phyloP scores from a whole-genome alignment of 306 rosid genomes.

The Cicer cuneatum region DNA sequence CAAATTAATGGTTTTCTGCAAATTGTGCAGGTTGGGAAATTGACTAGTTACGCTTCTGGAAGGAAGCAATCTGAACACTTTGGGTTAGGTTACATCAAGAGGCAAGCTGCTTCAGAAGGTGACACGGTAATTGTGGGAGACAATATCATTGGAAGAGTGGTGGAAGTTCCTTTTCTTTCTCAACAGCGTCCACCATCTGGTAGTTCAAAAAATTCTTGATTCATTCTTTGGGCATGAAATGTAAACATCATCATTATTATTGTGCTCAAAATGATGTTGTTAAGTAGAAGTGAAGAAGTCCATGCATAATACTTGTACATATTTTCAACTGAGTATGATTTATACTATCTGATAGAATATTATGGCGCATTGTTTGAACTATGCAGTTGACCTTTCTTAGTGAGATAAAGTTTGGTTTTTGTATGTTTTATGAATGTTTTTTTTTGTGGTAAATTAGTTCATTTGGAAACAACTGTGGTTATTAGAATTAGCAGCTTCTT shows the following conservation, averaged over 20 bases:
- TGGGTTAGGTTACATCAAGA: slow-evolving; percentile 90
- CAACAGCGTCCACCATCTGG: slow-evolving; percentile 61
- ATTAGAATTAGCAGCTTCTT: too few species aligned
- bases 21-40: slow-evolving; percentile 77
- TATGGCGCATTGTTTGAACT: too few species aligned
- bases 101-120: slow-evolving; percentile 71
- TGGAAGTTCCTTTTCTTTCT: slow-evolving; percentile 80
- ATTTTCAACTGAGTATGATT: neutral
- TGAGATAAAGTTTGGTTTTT: too few species aligned
- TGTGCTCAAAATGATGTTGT: slow-evolving; percentile 19
- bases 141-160: slow-evolving; percentile 63
- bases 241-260: neutral
- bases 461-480: neutral
- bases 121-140: slow-evolving; percentile 70
- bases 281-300: neutral
- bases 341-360: too few species aligned
- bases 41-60: slow-evolving; percentile 84
- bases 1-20: slow-evolving; percentile 27
- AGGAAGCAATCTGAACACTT: slow-evolving; percentile 66
- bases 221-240: slow-evolving; percentile 22
- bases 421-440: too few species aligned
- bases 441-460: neutral
- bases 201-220: slow-evolving; percentile 51
- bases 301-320: slow-evolving; percentile 19
- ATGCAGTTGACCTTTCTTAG: too few species aligned